phyloP scores from a whole-genome alignment of 495 filamentous ascomycete genomes.

The Halenospora varia region DNA sequence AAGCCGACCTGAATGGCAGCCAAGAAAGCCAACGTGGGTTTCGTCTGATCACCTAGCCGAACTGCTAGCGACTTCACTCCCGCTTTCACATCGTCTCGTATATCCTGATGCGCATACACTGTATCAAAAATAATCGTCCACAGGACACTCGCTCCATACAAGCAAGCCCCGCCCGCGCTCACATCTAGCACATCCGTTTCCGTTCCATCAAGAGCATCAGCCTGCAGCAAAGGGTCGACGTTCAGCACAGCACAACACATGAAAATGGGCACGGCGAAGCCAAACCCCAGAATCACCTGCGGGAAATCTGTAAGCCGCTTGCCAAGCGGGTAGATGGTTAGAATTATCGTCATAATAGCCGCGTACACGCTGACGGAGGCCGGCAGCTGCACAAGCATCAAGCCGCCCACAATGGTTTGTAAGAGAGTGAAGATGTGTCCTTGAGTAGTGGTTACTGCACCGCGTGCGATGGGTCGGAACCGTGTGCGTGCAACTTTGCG shows the following conservation, averaged over 20 bases:
- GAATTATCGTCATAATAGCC: not conserved
- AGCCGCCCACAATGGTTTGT: too few species aligned
- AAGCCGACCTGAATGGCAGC: not conserved
- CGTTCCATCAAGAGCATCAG: not conserved
- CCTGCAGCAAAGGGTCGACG: not conserved
- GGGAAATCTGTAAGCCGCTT: slow-evolving; percentile 93
- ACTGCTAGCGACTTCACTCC: slow-evolving; percentile 69
- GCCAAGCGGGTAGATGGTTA: slow-evolving; percentile 47
- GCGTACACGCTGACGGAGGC: too few species aligned
- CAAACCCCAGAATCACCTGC: slow-evolving; percentile 84
- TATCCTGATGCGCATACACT: slow-evolving; percentile 97
- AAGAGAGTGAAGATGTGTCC: too few species aligned
- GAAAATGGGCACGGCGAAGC: slow-evolving; percentile 30
- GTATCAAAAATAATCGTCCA: slow-evolving; percentile 97
- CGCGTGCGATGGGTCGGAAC: too few species aligned
- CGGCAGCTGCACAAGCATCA: too few species aligned
- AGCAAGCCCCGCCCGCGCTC: not conserved
- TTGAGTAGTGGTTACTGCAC: too few species aligned
- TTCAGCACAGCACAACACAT: slow-evolving; percentile 23
- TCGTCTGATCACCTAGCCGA: not conserved
- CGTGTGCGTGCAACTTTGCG: too few species aligned
- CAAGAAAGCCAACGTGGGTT: not conserved
- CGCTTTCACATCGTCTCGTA: slow-evolving; percentile 82
- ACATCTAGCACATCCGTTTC: not conserved
- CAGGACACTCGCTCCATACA: slow-evolving; percentile 9